A percentile compares a stretch with the other conserved stretches of the same genome.
These are phyloP conservation scores for Otatea glauca DNA, from an alignment of 176 grass and related monocot species.

Conservation along the genomic window DNA sequence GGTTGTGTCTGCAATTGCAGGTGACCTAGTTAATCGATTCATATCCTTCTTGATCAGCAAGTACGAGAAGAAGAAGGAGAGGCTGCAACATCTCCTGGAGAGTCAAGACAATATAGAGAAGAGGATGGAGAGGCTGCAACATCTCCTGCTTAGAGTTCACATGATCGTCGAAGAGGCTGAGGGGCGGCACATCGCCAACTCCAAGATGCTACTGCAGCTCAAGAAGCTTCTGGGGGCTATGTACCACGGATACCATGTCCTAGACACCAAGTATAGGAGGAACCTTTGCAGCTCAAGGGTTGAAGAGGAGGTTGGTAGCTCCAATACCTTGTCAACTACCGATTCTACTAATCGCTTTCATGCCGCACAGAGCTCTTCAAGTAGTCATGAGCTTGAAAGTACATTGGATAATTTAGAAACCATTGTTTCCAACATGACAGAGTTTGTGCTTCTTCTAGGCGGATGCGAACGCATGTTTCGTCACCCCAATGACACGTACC, in stretches of 20 bases:
- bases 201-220: slow-evolving; percentile 29
- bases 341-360: not conserved
- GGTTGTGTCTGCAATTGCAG: slow-evolving; percentile 40
- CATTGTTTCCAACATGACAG: not conserved
- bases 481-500: slow-evolving; percentile 2
- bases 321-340: not conserved
- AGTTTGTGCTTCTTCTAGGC: not conserved
- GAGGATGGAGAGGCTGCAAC: slow-evolving; percentile 37
- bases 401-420: not conserved
- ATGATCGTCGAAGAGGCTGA: slow-evolving; percentile 25
- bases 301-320: slow-evolving; percentile 15
- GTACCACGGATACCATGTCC: slow-evolving; percentile 38
- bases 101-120: not conserved
- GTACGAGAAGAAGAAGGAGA: not conserved
- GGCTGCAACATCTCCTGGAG: too few relatives aligned
- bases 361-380: not conserved
- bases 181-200: slow-evolving; percentile 40
- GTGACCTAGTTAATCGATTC: slow-evolving; percentile 40
- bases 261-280: slow-evolving; percentile 10
- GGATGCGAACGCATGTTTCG: slow-evolving; percentile 13
- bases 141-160: slow-evolving; percentile 28
- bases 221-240: slow-evolving; percentile 30
- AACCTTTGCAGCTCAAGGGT: not conserved
- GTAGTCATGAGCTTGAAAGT: not conserved
- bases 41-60: slow-evolving; percentile 39